Base-by-base conservation (phyloP, 2,329 filamentous ascomycete species). In the Paraphoma chrysanthemicola region DNA sequence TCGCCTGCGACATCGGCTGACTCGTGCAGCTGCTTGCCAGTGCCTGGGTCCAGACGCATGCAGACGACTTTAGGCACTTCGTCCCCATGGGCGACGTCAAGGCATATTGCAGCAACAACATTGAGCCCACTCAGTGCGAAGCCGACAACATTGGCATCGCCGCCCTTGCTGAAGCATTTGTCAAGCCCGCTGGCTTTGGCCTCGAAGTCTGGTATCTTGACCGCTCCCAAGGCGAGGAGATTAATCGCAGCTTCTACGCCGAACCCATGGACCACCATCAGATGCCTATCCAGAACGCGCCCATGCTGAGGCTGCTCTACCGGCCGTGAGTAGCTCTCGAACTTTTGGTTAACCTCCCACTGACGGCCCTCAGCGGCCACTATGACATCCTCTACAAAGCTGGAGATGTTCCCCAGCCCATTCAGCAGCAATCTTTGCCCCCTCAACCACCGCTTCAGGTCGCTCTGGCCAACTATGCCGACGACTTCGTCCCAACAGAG, bases 151-250 rank as follows among this genome's bases (percentile, higher is more conserved):
- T 97, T n/a, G 91, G 92, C 43, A 83, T 98, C 60, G 87, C 87
- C 57, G 86, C 92, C 2, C 81, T 98, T 48, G 86, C 90, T 59
- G 88, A 94, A 61, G 85, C 92, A 28, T 83, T 98, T 3, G 86
- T 98, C 60, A 89, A 91, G 70, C 91, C 90, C 7, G 88, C 89
- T 48, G 88, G 88, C 14, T 87, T 97, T 61, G 87, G 89, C 4
- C 85, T 98, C 17, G 92, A 97, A 72, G 91, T 98, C 60, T 88
- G 92, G 51, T 97, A 98, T 73, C 86, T 99, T 8, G 95, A 98
- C 73, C 88, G 92, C 66, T 97, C 91, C 68, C 82, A 87, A 44
- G 93, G 93, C 16, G 83, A 85, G 45, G 84, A 90, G 67, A 91
- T 92, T 68, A 96, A 91, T 71, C 66, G 66, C 51, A 85, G 83